phyloP scores from a whole-genome alignment of 345 rosid species.

The Raphanus raphanistrum region DNA sequence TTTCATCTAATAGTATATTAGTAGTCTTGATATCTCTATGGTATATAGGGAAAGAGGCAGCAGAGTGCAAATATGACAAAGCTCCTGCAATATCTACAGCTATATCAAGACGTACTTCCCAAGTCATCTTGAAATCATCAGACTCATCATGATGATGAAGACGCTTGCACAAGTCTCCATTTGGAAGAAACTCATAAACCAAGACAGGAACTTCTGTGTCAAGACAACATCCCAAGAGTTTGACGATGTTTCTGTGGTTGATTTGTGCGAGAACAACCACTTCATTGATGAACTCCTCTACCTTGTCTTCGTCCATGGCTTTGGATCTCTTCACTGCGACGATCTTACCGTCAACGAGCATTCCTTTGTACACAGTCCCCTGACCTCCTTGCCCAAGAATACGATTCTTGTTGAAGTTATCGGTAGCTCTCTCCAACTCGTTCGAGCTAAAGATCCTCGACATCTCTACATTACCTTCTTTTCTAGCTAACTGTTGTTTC shows the following conservation, averaged over 20 bases:
- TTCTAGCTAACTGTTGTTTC: slow-evolving; percentile 4
- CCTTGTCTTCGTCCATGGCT: slow-evolving; percentile 27
- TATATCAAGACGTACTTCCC: slow-evolving; percentile 30
- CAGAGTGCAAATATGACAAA: slow-evolving; percentile 25
- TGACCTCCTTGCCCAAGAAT: slow-evolving; percentile 35
- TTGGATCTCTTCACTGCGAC: slow-evolving; percentile 30
- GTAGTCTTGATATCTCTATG: slow-evolving; percentile 32
- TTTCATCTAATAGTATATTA: slow-evolving; percentile 22
- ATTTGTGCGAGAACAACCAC: slow-evolving; percentile 33
- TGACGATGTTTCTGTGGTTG: slow-evolving; percentile 39
- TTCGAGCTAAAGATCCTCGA: slow-evolving; percentile 8
- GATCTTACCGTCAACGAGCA: slow-evolving; percentile 26
- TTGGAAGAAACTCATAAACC: slow-evolving; percentile 36
- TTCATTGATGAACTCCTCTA: slow-evolving; percentile 41
- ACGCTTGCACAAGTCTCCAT: slow-evolving; percentile 24
- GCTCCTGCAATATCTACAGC: slow-evolving; percentile 20
- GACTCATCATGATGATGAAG: slow-evolving; percentile 5
- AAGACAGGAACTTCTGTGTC: slow-evolving; percentile 37
- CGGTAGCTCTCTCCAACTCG: slow-evolving; percentile 23
- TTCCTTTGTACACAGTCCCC: slow-evolving; percentile 36
- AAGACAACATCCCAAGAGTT: slow-evolving; percentile 35
- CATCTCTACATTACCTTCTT: neutral
- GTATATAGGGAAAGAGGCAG: slow-evolving; percentile 24
- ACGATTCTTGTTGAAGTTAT: slow-evolving; percentile 4
- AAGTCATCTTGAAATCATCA: slow-evolving; percentile 1